A percentile compares a stretch with the other conserved stretches of the same genome.
phyloP scores from a whole-genome alignment of 495 filamentous ascomycete species.

The Jackrogersella multiformis region DNA sequence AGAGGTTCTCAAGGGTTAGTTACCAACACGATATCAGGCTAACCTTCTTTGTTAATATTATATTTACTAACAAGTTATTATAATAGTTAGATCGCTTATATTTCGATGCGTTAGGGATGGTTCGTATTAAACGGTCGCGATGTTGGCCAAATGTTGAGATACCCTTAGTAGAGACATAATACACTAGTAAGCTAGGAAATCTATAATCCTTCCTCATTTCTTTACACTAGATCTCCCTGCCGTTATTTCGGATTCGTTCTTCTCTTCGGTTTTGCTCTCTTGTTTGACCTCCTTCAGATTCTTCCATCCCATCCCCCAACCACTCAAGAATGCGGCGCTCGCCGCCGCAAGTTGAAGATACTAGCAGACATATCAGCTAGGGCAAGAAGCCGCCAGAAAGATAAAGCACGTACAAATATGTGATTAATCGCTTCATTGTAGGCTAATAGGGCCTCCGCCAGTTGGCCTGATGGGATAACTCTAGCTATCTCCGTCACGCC shows the following conservation, averaged over 20 bases:
- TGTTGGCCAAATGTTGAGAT: background rate
- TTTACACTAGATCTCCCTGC: background rate
- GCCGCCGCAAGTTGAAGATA: conserved; percentile 37
- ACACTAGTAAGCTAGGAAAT: too few relatives aligned
- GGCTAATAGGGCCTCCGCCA: conserved; percentile 26
- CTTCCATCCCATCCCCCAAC: conserved; percentile 39
- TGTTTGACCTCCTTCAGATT: conserved; percentile 34
- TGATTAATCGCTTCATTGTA: conserved; percentile 34
- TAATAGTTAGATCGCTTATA: background rate
- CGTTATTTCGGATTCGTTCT: background rate
- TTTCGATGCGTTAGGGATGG: background rate
- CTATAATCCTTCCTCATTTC: background rate
- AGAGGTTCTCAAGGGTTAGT: too few relatives aligned
- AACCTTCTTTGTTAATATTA: too few relatives aligned
- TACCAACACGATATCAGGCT: too few relatives aligned
- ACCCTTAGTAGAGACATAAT: too few relatives aligned
- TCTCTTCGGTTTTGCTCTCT: conserved; percentile 11
- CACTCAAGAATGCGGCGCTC: conserved; percentile 25
- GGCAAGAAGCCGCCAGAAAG: background rate
- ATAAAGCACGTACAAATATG: conserved; percentile 21
- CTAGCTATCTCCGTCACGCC: conserved; percentile 34
- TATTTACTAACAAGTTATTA: too few relatives aligned
- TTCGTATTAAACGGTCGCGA: background rate
- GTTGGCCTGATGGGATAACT: conserved; percentile 20
- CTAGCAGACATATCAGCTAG: conserved; percentile 6